phyloP scores from a whole-genome alignment of 1,139 yeast genomes.

The Hyphopichia pseudoburtonii region DNA sequence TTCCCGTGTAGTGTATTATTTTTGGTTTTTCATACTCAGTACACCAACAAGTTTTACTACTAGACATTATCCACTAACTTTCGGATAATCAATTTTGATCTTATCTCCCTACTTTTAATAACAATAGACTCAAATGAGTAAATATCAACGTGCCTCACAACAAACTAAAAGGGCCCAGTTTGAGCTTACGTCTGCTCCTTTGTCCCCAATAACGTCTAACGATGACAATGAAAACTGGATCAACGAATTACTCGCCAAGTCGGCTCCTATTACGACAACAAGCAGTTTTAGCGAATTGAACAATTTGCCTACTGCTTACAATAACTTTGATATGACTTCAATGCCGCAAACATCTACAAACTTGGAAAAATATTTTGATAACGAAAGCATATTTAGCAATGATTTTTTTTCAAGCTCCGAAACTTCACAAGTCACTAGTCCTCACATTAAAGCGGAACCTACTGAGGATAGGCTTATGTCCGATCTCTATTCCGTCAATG shows the following conservation, averaged over 20 bases:
- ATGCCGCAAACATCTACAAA: not conserved
- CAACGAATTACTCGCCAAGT: conserved; percentile 17
- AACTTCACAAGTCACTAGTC: conserved; percentile 10
- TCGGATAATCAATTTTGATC: no score
- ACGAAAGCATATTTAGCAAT: conserved; percentile 9
- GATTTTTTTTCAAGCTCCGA: conserved; percentile 8
- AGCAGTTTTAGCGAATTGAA: conserved; percentile 11
- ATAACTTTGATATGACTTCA: conserved; percentile 1
- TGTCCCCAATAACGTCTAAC: conserved; percentile 14
- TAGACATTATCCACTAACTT: no score
- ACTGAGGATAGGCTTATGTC: conserved; percentile 6
- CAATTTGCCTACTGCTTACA: not conserved
- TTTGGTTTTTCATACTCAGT: no score
- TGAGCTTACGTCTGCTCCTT: conserved; percentile 12
- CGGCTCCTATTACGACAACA: conserved; percentile 20
- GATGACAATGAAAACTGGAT: conserved; percentile 20
- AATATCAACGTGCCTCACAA: no score
- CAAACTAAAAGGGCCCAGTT: no score
- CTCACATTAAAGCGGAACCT: conserved; percentile 11
- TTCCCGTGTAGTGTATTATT: no score
- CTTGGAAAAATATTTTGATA: conserved; percentile 8
- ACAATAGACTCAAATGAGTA: no score
- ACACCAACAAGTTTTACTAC: not conserved
- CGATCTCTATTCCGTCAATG: conserved; percentile 14
- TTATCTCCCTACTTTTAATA: no score